phyloP scores from a whole-genome alignment of 306 rosid genomes.

The Cicer bijugum region DNA sequence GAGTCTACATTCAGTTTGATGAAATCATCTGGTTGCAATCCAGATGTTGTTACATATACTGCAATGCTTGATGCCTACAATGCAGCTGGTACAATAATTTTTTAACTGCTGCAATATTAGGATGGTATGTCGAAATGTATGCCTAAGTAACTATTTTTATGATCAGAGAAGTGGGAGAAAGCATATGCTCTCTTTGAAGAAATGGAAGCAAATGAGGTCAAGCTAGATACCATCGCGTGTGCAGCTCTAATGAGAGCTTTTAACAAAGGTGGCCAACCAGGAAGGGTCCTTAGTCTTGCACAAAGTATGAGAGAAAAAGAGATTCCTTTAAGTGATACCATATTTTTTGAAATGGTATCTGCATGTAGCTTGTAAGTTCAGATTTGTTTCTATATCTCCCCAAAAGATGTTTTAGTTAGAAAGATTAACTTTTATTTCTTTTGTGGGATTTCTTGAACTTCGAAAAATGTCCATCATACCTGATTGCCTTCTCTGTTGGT shows the following conservation, averaged over 20 bases:
- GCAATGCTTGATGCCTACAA: constrained; percentile 81
- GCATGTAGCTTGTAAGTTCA: constrained; percentile 90
- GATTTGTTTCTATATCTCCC: constrained; percentile 21
- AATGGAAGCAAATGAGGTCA: constrained; percentile 67
- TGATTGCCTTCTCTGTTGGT: constrained; percentile 27
- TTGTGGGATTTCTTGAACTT: constrained; percentile 27
- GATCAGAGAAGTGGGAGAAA: constrained; percentile 83
- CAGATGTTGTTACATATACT: constrained; percentile 82
- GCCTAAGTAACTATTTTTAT: constrained; percentile 36
- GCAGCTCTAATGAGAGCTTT: constrained; percentile 86
- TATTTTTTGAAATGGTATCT: constrained; percentile 82
- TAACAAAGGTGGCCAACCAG: constrained; percentile 82
- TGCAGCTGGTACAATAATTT: constrained; percentile 61
- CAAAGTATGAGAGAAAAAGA: constrained; percentile 76
- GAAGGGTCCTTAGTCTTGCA: constrained; percentile 76
- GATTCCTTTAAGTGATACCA: constrained; percentile 75
- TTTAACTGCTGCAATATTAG: constrained; percentile 38
- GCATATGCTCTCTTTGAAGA: constrained; percentile 71
- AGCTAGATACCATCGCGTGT: constrained; percentile 79
- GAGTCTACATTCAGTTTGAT: constrained; percentile 75
- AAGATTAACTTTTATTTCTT: constrained; percentile 17
- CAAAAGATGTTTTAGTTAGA: constrained; percentile 7
- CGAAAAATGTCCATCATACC: constrained; percentile 19
- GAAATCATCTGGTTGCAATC: constrained; percentile 67
- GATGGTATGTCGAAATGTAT: constrained; percentile 23